phyloP scores from a whole-genome alignment of 73 alveolate species.

The Urostyla sp. region DNA sequence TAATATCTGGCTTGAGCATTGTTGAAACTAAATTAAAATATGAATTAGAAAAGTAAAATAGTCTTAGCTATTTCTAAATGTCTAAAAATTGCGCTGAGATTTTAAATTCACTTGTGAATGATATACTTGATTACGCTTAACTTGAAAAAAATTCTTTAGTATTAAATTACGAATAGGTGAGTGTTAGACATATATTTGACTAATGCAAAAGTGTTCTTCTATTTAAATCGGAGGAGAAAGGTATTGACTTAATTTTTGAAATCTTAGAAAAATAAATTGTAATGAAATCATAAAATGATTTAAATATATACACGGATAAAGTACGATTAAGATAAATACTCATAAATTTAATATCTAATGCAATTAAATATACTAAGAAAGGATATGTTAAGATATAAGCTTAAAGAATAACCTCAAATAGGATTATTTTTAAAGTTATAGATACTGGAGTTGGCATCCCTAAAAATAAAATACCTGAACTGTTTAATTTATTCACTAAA shows the following conservation, averaged over 20 bases:
- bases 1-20: neutral
- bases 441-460: constrained; percentile 57
- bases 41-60: neutral
- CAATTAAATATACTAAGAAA: constrained; percentile 37
- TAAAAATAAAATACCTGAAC: neutral
- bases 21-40: neutral
- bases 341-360: constrained; percentile 44
- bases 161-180: neutral
- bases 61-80: neutral
- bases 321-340: constrained; percentile 26
- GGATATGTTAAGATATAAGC: constrained; percentile 14
- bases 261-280: neutral
- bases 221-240: constrained; percentile 14
- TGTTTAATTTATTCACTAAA: constrained; percentile 26
- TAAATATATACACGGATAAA: neutral
- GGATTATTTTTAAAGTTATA: neutral
- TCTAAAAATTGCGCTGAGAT: constrained; percentile 35
- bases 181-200: neutral
- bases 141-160: constrained; percentile 13
- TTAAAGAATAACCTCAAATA: neutral
- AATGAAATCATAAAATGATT: too few relatives aligned
- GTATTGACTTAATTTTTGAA: neutral
- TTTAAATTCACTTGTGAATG: constrained; percentile 17
- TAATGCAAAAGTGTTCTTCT: neutral
- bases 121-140: constrained; percentile 48